Base-by-base conservation (phyloP, 2,329 filamentous ascomycete genomes). In the Xylaria sp. region DNA sequence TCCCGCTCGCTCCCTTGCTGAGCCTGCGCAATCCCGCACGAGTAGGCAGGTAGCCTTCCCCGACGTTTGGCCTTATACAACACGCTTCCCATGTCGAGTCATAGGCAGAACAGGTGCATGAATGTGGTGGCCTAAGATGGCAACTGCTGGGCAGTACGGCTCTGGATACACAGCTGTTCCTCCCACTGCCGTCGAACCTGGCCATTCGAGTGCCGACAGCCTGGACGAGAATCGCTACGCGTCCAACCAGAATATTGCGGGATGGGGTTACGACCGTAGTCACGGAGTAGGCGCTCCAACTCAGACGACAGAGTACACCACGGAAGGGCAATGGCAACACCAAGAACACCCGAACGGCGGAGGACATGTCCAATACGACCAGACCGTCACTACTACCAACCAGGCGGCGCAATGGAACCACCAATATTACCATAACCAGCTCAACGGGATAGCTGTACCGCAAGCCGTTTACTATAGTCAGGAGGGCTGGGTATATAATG, bases 71-170 rank as follows among this genome's bases (percentile, higher is more conserved):
- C 54, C 56, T 12, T 58, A 42, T 53, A 24, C 48, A 30, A 36
- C 39, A 32, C 45, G 61, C 17, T 61, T 70, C 68, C 68, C 27
- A 70, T 70, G 68, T 59, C 65, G 57, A 56, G 47, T 53, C 53
- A 34, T 17, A 55, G 42, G 61, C 42, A 57, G 36, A 47, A 67
- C 24, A 24, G 61, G 61, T 63, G 56, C 19, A 62, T 68, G 68
- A 70, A 68, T 70, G 68, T 70, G 68, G 68, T 70, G 65, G 65
- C 21, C 68, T 64, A 65, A 68, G 30, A 70, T 70, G 68, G 53
- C 61, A 53, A 65, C 57, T 67, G 65, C 65, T 65, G 65, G 58
- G 39, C 68, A 68, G 57, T 68, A 59, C 58, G 55, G 61, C 42
- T 65, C 61, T 30, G 65, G 62, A 65, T 70, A 70, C 54, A 51